A percentile compares a stretch with the other conserved stretches of the same genome.
Conservation (phyloP, 2,329 filamentous ascomycete species). For the Metarhizium sp. region DNA sequence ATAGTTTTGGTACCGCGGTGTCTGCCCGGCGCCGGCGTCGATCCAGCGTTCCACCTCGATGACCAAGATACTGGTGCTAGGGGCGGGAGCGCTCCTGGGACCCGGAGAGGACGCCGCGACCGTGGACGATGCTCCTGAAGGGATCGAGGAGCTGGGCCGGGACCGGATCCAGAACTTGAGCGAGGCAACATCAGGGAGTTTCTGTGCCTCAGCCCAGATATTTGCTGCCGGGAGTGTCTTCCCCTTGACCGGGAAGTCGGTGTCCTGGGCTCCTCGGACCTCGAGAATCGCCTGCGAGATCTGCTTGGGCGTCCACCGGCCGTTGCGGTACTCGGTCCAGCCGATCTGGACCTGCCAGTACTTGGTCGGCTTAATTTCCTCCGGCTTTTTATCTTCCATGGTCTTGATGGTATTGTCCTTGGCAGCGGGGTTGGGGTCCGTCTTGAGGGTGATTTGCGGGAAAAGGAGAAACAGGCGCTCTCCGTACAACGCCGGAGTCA, state of each 20-base stretch:
- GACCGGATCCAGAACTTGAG: no score
- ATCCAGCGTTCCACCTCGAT: no score
- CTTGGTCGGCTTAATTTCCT: background rate
- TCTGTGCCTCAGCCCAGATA: background rate
- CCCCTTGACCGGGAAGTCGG: background rate
- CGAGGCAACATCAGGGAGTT: no score
- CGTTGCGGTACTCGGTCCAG: background rate
- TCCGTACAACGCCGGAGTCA: background rate
- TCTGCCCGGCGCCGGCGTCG: no score
- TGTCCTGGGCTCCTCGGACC: background rate
- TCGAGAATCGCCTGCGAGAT: background rate
- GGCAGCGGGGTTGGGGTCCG: background rate
- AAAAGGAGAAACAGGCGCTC: background rate
- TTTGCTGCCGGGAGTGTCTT: background rate
- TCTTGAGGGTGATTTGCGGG: background rate
- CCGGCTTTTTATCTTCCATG: background rate
- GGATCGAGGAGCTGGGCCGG: no score
- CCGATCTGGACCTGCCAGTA: background rate
- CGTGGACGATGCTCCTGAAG: no score
- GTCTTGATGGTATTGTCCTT: background rate
- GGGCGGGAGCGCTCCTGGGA: no score
- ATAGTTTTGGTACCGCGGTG: no score
- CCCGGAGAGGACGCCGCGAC: no score
- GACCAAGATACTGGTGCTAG: no score
- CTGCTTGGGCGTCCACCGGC: background rate